Conservation (phyloP, 2,329 filamentous ascomycete species). For the Leptodontidium sp. region DNA sequence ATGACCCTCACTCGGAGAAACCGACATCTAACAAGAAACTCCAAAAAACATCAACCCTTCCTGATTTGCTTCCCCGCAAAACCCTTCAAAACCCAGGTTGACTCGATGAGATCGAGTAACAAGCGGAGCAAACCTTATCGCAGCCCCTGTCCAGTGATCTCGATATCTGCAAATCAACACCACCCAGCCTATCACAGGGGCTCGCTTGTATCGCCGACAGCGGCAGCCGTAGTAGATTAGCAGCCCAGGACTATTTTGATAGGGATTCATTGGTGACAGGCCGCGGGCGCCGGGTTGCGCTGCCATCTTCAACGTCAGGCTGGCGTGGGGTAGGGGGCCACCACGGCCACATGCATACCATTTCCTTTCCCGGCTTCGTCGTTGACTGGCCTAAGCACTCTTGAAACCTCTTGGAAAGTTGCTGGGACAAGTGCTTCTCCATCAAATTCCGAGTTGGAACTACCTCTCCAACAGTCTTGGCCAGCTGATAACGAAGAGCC, state of each 20-base stretch:
- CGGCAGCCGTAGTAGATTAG: neutral
- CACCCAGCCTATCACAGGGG: neutral
- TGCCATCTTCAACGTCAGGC: constrained; percentile 9
- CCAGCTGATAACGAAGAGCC: constrained; percentile 1
- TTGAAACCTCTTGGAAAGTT: neutral
- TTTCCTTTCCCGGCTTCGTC: neutral
- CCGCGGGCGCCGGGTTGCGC: constrained; percentile 9
- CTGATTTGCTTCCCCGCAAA: neutral
- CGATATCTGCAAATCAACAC: neutral
- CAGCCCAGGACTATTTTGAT: constrained; percentile 1
- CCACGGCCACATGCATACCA: constrained; percentile 3
- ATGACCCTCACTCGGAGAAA: neutral
- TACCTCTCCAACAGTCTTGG: neutral
- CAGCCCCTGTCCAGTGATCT: constrained; percentile 9
- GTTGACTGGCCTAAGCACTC: constrained; percentile 11
- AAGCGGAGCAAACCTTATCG: constrained; percentile 16
- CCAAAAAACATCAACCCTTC: neutral
- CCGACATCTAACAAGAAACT: neutral
- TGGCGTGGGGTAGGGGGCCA: neutral
- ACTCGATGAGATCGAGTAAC: constrained; percentile 25
- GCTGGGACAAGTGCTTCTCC: constrained; percentile 8
- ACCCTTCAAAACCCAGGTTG: neutral
- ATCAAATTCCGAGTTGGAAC: neutral
- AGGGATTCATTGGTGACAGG: constrained; percentile 7
- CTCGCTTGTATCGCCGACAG: constrained; percentile 7